phyloP scores from a whole-genome alignment of 139 green algal species.

The Gonium pectorale region DNA sequence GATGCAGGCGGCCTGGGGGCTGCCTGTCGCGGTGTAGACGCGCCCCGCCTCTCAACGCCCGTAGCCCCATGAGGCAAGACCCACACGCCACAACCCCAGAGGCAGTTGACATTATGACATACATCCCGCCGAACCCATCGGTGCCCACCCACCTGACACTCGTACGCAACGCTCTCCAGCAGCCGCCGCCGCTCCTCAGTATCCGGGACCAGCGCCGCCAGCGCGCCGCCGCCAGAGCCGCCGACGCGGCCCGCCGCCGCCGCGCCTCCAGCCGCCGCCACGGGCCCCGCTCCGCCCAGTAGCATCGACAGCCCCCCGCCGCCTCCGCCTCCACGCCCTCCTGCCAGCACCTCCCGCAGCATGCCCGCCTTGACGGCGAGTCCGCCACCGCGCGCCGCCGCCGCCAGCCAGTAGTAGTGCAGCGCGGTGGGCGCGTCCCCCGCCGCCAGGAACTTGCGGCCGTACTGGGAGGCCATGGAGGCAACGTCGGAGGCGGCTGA shows the following conservation, averaged over 20 bases:
- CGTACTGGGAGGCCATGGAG: conserved; percentile 68
- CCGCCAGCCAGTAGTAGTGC: conserved; percentile 87
- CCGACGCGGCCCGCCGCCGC: conserved; percentile 53
- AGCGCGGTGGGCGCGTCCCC: conserved; percentile 68
- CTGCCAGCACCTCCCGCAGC: conserved; percentile 58
- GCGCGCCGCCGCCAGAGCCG: too few species aligned
- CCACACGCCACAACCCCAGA: too few species aligned
- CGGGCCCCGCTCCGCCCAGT: too few species aligned
- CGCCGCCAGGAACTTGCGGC: conserved; percentile 64
- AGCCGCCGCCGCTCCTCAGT: conserved; percentile 62
- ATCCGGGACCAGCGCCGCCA: conserved; percentile 69
- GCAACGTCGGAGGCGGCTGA: conserved; percentile 48
- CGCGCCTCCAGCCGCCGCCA: too few species aligned
- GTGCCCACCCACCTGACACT: conserved; percentile 70
- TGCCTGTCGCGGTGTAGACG: too few species aligned
- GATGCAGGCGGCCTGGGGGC: too few species aligned
- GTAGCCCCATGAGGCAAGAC: too few species aligned
- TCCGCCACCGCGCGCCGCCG: conserved; percentile 50
- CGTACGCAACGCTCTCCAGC: conserved; percentile 80
- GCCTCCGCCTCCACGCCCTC: conserved; percentile 50
- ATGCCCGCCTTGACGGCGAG: conserved; percentile 66
- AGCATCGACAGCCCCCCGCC: conserved; percentile 53
- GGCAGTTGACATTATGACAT: too few species aligned
- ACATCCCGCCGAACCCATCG: not conserved
- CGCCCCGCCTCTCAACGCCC: too few species aligned